Evolutionary conservation across 108 stramenopile genomes (phyloP).

Genomic region (Skeletonema marinoi): DNA sequence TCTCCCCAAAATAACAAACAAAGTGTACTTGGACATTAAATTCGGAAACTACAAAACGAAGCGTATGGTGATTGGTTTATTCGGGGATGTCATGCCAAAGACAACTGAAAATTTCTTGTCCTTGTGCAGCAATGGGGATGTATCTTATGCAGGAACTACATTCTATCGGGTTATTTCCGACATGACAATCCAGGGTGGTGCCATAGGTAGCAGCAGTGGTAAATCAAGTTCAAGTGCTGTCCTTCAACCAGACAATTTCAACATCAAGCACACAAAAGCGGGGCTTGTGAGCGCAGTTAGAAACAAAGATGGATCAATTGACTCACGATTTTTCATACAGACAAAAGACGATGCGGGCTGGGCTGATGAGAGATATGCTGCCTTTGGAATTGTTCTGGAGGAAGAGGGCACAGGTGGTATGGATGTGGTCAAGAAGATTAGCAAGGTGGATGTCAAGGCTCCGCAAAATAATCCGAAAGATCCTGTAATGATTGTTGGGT

Average conservation of each 20-base stretch:
- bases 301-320: constrained; percentile 43
- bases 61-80: constrained; percentile 63
- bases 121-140: constrained; percentile 30
- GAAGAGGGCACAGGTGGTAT: constrained; percentile 40
- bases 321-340: constrained; percentile 76
- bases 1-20: constrained; percentile 59
- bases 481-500: constrained; percentile 54
- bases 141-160: constrained; percentile 58
- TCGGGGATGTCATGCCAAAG: constrained; percentile 68
- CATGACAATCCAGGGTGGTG: constrained; percentile 71
- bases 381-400: constrained; percentile 69
- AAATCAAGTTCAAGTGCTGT: constrained; percentile 46
- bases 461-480: constrained; percentile 66
- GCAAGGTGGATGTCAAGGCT: constrained; percentile 60
- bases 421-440: constrained; percentile 58
- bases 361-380: constrained; percentile 79
- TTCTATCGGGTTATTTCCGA: constrained; percentile 71
- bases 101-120: constrained; percentile 57
- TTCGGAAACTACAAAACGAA: constrained; percentile 35
- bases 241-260: constrained; percentile 72
- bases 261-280: constrained; percentile 57
- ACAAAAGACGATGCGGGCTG: constrained; percentile 67
- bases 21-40: constrained; percentile 65
- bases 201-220: constrained; percentile 55
- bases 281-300: constrained; percentile 63